Conservation (phyloP, 2,329 filamentous ascomycete species). For the Alternaria burnsii region DNA sequence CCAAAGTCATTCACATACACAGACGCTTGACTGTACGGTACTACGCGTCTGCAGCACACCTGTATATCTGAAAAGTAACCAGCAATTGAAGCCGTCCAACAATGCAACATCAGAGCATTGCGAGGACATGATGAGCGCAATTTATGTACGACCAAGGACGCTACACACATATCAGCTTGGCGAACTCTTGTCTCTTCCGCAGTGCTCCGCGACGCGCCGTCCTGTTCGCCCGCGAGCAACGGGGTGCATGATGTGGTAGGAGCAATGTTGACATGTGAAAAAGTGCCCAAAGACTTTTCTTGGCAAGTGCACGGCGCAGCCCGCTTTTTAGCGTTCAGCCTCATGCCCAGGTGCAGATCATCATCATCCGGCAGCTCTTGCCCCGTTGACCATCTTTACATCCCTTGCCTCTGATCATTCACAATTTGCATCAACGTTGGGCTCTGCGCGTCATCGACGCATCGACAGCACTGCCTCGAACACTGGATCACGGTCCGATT, state of each 20-base stretch:
- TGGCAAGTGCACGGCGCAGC: constrained; percentile 13
- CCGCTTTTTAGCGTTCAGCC: constrained; percentile 16
- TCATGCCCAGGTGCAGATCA: constrained; percentile 15
- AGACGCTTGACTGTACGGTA: background rate
- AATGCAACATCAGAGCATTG: background rate
- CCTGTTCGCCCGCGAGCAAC: constrained; percentile 4
- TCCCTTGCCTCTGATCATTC: constrained; percentile 1
- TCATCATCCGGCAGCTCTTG: constrained; percentile 10
- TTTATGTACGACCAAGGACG: background rate
- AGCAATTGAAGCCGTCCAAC: background rate
- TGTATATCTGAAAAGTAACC: background rate
- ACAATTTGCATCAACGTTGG: constrained; percentile 8
- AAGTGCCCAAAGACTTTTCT: constrained; percentile 4
- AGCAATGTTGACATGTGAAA: constrained; percentile 8
- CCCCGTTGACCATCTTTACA: constrained; percentile 1
- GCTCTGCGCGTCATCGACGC: constrained; percentile 1
- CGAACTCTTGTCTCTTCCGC: constrained; percentile 5
- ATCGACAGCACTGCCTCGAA: constrained; percentile 3
- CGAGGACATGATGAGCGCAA: background rate
- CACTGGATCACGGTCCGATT: constrained; percentile 8
- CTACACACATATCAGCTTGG: background rate
- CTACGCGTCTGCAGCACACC: background rate
- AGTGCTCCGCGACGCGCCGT: constrained; percentile 2
- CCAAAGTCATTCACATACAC: background rate
- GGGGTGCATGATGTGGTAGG: constrained; percentile 1